Conservation (phyloP, 495 filamentous ascomycete genomes). For the Pseudomonodictys pantanalensis region DNA sequence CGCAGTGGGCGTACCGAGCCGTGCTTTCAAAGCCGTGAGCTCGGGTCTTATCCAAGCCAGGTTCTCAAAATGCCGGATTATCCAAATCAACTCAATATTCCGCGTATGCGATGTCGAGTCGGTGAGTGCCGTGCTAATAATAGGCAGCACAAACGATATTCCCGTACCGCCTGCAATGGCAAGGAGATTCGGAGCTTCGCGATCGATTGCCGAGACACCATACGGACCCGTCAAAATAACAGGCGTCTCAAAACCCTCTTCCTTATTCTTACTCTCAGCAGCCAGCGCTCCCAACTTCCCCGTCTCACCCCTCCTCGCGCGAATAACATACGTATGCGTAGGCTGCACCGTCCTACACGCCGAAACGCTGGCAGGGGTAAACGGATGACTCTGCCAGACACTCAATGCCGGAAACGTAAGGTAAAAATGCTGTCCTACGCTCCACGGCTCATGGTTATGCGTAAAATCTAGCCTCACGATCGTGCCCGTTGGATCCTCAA, state of each 20-base stretch:
- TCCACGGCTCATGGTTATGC: slow-evolving; percentile 56
- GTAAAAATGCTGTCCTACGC: slow-evolving; percentile 64
- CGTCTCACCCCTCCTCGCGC: slow-evolving; percentile 60
- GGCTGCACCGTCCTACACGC: slow-evolving; percentile 35
- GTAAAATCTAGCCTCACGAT: slow-evolving; percentile 57
- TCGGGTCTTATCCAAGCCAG: slow-evolving; percentile 57
- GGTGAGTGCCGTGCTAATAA: slow-evolving; percentile 47
- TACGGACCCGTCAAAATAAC: slow-evolving; percentile 61
- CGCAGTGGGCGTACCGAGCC: not conserved
- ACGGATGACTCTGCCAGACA: slow-evolving; percentile 67
- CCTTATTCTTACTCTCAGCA: not conserved
- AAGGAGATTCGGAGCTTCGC: slow-evolving; percentile 52
- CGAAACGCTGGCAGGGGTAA: slow-evolving; percentile 59
- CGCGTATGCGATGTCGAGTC: slow-evolving; percentile 33
- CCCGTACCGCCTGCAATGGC: slow-evolving; percentile 65
- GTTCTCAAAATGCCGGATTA: slow-evolving; percentile 53
- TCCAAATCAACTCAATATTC: slow-evolving; percentile 60
- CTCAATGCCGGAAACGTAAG: slow-evolving; percentile 58
- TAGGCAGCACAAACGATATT: slow-evolving; percentile 60
- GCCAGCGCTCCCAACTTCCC: slow-evolving; percentile 48
- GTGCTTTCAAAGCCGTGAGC: slow-evolving; percentile 43
- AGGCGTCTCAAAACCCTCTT: not conserved
- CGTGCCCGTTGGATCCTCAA: slow-evolving; percentile 50
- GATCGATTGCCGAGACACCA: slow-evolving; percentile 48
- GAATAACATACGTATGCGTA: slow-evolving; percentile 60